Evolutionary conservation across 2,329 filamentous ascomycete species (phyloP).

Genomic region (Xylariales sp.): DNA sequence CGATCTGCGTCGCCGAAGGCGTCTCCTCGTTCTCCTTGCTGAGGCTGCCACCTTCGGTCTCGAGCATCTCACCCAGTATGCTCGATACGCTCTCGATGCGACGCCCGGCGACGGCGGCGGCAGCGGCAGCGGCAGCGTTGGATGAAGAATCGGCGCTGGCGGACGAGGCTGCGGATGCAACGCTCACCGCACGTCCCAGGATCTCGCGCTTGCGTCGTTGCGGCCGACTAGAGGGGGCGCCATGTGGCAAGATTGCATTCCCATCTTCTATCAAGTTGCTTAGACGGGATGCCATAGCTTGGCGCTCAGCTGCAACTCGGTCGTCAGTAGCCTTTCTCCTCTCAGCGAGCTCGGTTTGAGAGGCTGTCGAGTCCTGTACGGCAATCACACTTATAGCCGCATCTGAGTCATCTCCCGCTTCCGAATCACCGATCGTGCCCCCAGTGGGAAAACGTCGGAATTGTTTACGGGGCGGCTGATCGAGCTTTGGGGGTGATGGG

Average conservation of each 20-base stretch:
- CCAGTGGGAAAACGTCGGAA: constrained; percentile 27
- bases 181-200: constrained; percentile 55
- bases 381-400: constrained; percentile 5
- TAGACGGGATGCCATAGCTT: constrained; percentile 19
- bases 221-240: constrained; percentile 13
- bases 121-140: constrained; percentile 4
- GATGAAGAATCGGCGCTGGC: constrained; percentile 36
- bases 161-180: constrained; percentile 45
- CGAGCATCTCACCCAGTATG: constrained; percentile 6
- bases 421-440: constrained; percentile 39
- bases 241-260: constrained; percentile 9
- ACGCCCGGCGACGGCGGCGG: constrained; percentile 9
- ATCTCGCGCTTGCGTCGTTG: constrained; percentile 41
- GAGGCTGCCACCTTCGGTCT: constrained; percentile 4
- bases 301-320: constrained; percentile 5
- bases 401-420: constrained; percentile 26
- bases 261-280: constrained; percentile 17
- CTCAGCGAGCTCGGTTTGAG: constrained; percentile 10
- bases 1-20: constrained; percentile 47
- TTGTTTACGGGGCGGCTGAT: constrained; percentile 16
- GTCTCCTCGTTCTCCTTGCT: constrained; percentile 8
- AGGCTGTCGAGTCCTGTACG: neutral
- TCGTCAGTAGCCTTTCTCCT: constrained; percentile 12
- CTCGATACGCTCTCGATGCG: constrained; percentile 9
- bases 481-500: constrained; percentile 25